Evolutionary conservation across 1,284 basidiomycete species (phyloP), one percentile per base, ranked within the genome.

Genomic region (Sphaerobolus stellatus): DNA sequence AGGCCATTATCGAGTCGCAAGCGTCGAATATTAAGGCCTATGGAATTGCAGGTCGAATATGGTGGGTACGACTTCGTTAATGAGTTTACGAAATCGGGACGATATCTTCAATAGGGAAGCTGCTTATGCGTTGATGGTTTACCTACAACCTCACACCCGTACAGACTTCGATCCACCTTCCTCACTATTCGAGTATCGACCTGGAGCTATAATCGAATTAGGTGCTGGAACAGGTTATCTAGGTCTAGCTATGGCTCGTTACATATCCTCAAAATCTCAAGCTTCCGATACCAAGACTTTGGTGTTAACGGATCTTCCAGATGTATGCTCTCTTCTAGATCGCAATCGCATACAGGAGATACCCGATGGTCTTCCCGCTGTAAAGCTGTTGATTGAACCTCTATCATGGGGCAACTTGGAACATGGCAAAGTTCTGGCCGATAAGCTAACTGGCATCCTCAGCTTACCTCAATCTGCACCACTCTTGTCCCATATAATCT

Each of bases 11-110:
- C 16, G 22, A 66, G 36, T 78, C 80, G 3, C 86, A 90, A 62
- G 67, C 73, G 57, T 68, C 73, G n/a, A 81, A 85, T 5, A 89
- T 91, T 54, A 68, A 74, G 18, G 73, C 72, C 50, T 90, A 83
- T 65, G 88, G 89, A 5, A 90, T 91, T 51, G 88, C 88, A 11
- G 87, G 88, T 29, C 74, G 86, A 66, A 80, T 90, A 50, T 89
- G 87, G 87, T 88, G 73, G 69, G 59, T 64, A 59, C 50, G 49
- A 54, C 44, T 43, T 53, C 38, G 28, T 22, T 27, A 8, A 18
- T 33, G 34, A 28, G 36, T 40, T 4, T 28, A 52, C 50, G 34
- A 7, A 52, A 24, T 18, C 41, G n/a, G n/a, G n/a, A n/a, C n/a
- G n/a, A n/a, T 14, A 36, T 46, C 50, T 31, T 31, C 46, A 57